Conservation (phyloP, 345 rosid genomes). For the Eucalyptus sp. region DNA sequence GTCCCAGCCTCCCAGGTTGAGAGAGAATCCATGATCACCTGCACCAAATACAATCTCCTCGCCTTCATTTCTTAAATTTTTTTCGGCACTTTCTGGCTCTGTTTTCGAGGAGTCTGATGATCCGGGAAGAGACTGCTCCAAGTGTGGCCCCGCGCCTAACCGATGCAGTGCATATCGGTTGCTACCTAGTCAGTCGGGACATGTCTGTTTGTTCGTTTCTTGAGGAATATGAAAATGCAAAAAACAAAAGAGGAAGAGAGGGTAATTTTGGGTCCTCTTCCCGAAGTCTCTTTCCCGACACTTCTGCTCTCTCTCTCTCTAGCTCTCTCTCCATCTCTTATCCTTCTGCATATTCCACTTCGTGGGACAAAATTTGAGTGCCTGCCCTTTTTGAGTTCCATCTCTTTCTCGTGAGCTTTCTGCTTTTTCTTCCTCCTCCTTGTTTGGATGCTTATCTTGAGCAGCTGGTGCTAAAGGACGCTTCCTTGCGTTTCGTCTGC, state of each 20-base stretch:
- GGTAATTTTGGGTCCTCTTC: neutral
- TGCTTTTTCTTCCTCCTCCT: neutral
- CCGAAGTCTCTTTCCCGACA: neutral
- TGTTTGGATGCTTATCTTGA: neutral
- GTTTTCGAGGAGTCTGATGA: neutral
- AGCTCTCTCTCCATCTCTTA: neutral
- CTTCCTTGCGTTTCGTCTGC: neutral
- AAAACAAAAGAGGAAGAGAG: neutral
- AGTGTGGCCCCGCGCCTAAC: neutral
- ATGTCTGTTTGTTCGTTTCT: neutral
- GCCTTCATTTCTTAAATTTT: neutral
- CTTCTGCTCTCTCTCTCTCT: neutral
- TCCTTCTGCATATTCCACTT: neutral
- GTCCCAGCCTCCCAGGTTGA: neutral
- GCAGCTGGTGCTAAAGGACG: neutral
- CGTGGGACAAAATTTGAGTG: neutral
- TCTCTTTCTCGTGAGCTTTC: neutral
- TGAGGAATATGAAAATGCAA: neutral
- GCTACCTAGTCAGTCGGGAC: neutral
- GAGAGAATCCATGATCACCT: neutral
- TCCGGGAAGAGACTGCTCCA: neutral
- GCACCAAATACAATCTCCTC: neutral
- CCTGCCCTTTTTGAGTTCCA: neutral
- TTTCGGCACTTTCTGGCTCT: neutral
- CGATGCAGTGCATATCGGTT: neutral